phyloP scores from a whole-genome alignment of 768 basidiomycete genomes.

The Vararia minispora region DNA sequence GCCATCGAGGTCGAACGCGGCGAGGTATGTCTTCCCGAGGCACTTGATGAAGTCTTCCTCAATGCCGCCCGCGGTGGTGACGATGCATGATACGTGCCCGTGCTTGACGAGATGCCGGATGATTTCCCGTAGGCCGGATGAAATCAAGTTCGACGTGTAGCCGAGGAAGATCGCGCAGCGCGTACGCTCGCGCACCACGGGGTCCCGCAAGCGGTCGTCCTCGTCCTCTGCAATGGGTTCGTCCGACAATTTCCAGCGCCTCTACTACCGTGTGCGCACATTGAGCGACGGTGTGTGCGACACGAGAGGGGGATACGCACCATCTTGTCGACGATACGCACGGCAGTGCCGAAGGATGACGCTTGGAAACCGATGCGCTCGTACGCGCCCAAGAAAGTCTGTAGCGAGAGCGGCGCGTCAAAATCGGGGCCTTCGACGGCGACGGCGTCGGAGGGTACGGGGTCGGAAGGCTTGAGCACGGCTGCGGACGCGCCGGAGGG shows the following conservation, averaged over 20 bases:
- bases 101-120: slow-evolving; percentile 90
- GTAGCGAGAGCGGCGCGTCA: slow-evolving; percentile 52
- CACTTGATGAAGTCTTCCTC: slow-evolving; percentile 99
- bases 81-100: slow-evolving; percentile 78
- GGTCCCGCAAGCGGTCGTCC: slow-evolving; percentile 48
- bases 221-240: slow-evolving; percentile 67
- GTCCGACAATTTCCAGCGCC: slow-evolving; percentile 82
- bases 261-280: too few relatives aligned
- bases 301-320: slow-evolving; percentile 28
- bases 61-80: slow-evolving; percentile 96
- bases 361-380: slow-evolving; percentile 95
- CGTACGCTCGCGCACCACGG: slow-evolving; percentile 52
- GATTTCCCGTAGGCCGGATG: slow-evolving; percentile 90
- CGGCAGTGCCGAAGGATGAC: slow-evolving; percentile 81
- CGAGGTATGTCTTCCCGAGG: slow-evolving; percentile 91
- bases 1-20: slow-evolving; percentile 87
- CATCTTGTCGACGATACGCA: slow-evolving; percentile 90
- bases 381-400: slow-evolving; percentile 66
- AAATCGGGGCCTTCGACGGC: slow-evolving; percentile 85
- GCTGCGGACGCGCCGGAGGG: slow-evolving; percentile 60
- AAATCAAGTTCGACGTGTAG: slow-evolving; percentile 97
- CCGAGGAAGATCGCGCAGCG: slow-evolving; percentile 90
- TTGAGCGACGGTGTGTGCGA: too few relatives aligned
- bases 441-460: slow-evolving; percentile 51
- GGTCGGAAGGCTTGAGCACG: slow-evolving; percentile 67